phyloP scores from a whole-genome alignment of 257 asterid genomes.

The Nicotiana noctiflora region DNA sequence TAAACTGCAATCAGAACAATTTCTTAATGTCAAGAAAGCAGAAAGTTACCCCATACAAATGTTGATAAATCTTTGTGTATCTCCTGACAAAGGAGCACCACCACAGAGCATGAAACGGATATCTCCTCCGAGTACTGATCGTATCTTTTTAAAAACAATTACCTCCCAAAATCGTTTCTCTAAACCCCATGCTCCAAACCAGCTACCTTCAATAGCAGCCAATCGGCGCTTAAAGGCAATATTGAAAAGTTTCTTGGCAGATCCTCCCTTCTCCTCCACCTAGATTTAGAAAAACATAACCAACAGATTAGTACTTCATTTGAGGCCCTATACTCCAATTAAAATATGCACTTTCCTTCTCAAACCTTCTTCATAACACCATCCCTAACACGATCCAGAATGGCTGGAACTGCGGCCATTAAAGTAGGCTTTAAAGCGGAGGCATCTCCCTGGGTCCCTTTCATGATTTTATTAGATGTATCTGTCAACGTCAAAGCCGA shows the following conservation, averaged over 20 bases:
- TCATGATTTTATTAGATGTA: conserved; percentile 79
- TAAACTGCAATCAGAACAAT: not conserved
- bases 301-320: not conserved
- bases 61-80: conserved; percentile 87
- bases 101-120: conserved; percentile 93
- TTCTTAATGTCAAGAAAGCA: not conserved
- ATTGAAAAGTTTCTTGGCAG: conserved; percentile 60
- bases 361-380: conserved; percentile 82
- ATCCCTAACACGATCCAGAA: conserved; percentile 85
- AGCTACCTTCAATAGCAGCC: conserved; percentile 80
- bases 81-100: conserved; percentile 93
- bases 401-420: conserved; percentile 90
- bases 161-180: conserved; percentile 63
- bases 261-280: conserved; percentile 89
- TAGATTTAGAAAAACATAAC: conserved; percentile 19
- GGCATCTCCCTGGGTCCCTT: conserved; percentile 87
- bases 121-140: conserved; percentile 73
- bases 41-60: conserved; percentile 79
- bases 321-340: not conserved
- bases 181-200: conserved; percentile 86
- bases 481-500: conserved; percentile 81
- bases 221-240: conserved; percentile 57
- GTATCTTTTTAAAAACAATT: conserved; percentile 59
- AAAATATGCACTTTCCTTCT: not conserved
- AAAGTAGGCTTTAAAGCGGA: conserved; percentile 67